phyloP scores from a whole-genome alignment of 805 yeast genomes.

The Wickerhamomyces sydowiorum region DNA sequence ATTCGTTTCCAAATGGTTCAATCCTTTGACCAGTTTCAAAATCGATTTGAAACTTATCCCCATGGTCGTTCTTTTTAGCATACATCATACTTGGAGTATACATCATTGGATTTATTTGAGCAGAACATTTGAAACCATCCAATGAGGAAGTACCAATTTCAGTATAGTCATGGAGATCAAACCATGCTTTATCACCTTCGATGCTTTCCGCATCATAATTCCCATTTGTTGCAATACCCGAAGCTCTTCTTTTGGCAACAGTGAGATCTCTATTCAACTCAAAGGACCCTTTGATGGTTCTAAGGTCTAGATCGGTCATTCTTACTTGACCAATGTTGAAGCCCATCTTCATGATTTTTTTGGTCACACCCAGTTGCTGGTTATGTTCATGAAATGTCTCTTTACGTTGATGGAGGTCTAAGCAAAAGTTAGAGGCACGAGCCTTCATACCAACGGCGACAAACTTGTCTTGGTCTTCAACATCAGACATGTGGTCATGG shows the following conservation, averaged over 20 bases:
- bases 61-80: constrained; percentile 53
- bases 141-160: constrained; percentile 46
- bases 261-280: constrained; percentile 16
- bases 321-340: constrained; percentile 64
- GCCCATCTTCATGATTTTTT: constrained; percentile 45
- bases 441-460: constrained; percentile 66
- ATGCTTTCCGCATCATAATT: constrained; percentile 29
- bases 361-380: constrained; percentile 41
- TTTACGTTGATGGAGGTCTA: constrained; percentile 65
- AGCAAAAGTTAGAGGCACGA: constrained; percentile 43
- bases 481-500: constrained; percentile 38
- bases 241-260: not conserved
- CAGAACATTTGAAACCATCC: constrained; percentile 29
- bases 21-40: constrained; percentile 27
- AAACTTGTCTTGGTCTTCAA: constrained; percentile 33
- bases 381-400: constrained; percentile 39
- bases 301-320: constrained; percentile 49
- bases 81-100: constrained; percentile 68
- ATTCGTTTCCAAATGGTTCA: constrained; percentile 44
- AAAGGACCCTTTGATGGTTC: constrained; percentile 48
- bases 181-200: constrained; percentile 57
- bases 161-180: constrained; percentile 53
- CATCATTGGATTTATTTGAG: constrained; percentile 56
- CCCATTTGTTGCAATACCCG: constrained; percentile 4
- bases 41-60: constrained; percentile 33